A percentile compares a stretch with the other conserved stretches of the same genome.
These are phyloP conservation scores for Areca catechu DNA, from an alignment of 176 grass and related monocot genomes.

Conservation along the genomic window DNA sequence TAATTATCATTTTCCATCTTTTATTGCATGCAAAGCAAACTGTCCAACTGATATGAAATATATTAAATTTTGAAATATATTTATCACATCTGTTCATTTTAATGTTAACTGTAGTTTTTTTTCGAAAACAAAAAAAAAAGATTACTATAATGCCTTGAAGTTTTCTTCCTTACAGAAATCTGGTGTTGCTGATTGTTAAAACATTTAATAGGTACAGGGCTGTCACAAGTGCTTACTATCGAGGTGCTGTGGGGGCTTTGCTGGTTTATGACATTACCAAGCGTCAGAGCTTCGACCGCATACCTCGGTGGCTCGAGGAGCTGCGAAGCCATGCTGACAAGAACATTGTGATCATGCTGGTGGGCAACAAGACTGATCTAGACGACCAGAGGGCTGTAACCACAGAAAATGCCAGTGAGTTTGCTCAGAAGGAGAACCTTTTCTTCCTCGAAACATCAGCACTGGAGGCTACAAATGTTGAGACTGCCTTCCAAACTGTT, in stretches of 20 bases:
- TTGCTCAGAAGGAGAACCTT: slow-evolving; percentile 16
- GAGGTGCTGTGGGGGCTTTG: slow-evolving; percentile 12
- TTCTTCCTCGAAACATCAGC: slow-evolving; percentile 17
- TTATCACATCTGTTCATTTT: too few relatives aligned
- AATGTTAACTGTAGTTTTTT: too few relatives aligned
- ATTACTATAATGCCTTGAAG: too few relatives aligned
- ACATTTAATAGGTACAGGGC: slow-evolving; percentile 10
- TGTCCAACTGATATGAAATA: too few relatives aligned
- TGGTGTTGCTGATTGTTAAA: not conserved
- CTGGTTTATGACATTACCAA: slow-evolving; percentile 13
- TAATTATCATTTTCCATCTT: too few relatives aligned
- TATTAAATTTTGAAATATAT: too few relatives aligned
- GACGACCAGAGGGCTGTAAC: slow-evolving; percentile 6
- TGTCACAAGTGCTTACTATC: slow-evolving; percentile 11
- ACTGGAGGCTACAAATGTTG: slow-evolving; percentile 4
- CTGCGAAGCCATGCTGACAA: slow-evolving; percentile 8
- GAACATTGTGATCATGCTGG: slow-evolving; percentile 17
- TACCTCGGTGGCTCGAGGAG: slow-evolving; percentile 13
- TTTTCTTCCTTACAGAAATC: too few relatives aligned
- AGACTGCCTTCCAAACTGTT: slow-evolving; percentile 7
- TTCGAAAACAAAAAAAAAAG: too few relatives aligned
- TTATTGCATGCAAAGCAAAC: too few relatives aligned
- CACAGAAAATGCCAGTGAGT: slow-evolving; percentile 3
- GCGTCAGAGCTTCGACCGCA: slow-evolving; percentile 11
- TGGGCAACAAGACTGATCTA: slow-evolving; percentile 17